Evolutionary conservation across 1,284 basidiomycete species (phyloP).

Genomic region (Naganishia sp.): DNA sequence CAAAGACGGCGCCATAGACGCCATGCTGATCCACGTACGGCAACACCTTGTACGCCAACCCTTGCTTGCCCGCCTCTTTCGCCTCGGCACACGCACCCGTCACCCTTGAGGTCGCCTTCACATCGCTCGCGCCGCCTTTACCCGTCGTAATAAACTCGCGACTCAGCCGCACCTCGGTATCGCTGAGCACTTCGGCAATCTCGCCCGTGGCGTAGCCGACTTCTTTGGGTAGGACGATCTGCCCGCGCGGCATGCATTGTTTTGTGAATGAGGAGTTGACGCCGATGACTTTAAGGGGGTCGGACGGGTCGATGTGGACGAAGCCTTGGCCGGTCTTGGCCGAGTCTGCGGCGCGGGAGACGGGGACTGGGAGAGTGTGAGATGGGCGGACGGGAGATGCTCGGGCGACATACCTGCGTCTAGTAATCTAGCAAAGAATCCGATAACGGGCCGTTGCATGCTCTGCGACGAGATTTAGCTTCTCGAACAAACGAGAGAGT

Average conservation of each 20-base stretch:
- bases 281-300: slow-evolving; percentile 77
- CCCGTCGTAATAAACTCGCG: slow-evolving; percentile 68
- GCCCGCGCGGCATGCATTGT: slow-evolving; percentile 77
- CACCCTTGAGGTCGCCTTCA: slow-evolving; percentile 71
- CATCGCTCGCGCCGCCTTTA: slow-evolving; percentile 58
- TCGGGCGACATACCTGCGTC: slow-evolving; percentile 72
- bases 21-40: slow-evolving; percentile 88
- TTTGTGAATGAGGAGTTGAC: slow-evolving; percentile 73
- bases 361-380: slow-evolving; percentile 68
- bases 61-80: slow-evolving; percentile 60
- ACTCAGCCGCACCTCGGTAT: slow-evolving; percentile 78
- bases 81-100: slow-evolving; percentile 65
- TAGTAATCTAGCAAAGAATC: slow-evolving; percentile 82
- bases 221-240: slow-evolving; percentile 84
- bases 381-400: too few relatives aligned
- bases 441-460: slow-evolving; percentile 77
- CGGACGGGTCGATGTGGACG: slow-evolving; percentile 70
- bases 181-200: slow-evolving; percentile 84
- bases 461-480: slow-evolving; percentile 53
- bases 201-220: slow-evolving; percentile 78
- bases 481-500: not conserved
- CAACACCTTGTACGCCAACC: slow-evolving; percentile 73
- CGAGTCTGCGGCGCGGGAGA: slow-evolving; percentile 86
- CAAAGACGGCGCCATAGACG: slow-evolving; percentile 94
- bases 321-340: slow-evolving; percentile 77